Conservation (phyloP, 257 asterid species). For the Solanum peruvianum region DNA sequence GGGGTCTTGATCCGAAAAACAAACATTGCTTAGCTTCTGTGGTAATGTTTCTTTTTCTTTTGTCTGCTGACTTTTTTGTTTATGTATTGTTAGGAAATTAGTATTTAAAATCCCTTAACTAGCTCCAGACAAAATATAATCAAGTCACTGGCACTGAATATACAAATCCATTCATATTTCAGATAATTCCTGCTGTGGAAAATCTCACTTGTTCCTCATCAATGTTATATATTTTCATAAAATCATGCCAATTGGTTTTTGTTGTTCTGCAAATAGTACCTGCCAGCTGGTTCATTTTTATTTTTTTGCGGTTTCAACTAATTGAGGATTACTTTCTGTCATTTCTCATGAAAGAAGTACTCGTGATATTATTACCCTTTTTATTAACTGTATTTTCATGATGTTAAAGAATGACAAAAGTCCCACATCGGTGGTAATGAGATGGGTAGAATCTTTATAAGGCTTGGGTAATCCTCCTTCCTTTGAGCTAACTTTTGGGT, state of each 20-base stretch:
- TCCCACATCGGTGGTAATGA: too few relatives aligned
- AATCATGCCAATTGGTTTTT: neutral
- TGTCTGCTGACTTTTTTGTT: neutral
- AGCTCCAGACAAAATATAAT: neutral
- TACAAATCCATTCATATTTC: neutral
- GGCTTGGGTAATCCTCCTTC: too few relatives aligned
- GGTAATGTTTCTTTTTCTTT: conserved; percentile 12
- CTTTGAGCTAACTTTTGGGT: too few relatives aligned
- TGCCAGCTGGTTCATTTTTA: neutral
- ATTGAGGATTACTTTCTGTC: neutral
- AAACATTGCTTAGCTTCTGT: conserved; percentile 42
- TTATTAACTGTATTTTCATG: neutral
- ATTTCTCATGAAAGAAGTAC: neutral
- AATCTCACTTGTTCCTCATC: neutral
- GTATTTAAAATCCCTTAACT: neutral
- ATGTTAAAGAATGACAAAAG: too few relatives aligned
- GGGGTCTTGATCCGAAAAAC: conserved; percentile 58
- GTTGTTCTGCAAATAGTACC: neutral
- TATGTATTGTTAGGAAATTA: neutral
- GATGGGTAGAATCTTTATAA: too few relatives aligned
- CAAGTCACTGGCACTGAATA: neutral
- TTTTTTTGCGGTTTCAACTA: neutral
- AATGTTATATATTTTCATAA: neutral
- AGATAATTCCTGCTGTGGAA: neutral
- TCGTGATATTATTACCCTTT: neutral